A percentile compares a stretch with the other conserved stretches of the same genome.
phyloP scores from a whole-genome alignment of 2,329 filamentous ascomycete species.

The Cryphonectria parasitica region DNA sequence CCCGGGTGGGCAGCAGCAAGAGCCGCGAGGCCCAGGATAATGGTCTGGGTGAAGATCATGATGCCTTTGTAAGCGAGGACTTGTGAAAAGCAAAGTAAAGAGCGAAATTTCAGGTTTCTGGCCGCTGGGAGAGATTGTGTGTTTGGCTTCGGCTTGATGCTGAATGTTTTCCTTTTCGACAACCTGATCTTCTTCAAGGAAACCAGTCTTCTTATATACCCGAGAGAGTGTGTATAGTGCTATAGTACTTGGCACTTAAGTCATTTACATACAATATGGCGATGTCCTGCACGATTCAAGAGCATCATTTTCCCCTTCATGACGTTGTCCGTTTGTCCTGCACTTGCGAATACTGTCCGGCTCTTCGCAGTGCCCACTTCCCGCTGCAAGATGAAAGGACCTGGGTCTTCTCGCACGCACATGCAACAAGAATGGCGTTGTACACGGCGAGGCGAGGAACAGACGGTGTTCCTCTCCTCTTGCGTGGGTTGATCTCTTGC shows the following conservation, averaged over 20 bases:
- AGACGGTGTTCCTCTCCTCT: not conserved
- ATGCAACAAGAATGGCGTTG: not conserved
- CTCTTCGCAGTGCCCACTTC: not conserved
- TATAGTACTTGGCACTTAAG: not conserved
- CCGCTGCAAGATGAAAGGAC: not conserved
- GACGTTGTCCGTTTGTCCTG: not conserved
- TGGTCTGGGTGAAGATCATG: slow-evolving; percentile 22
- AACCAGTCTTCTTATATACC: slow-evolving; percentile 3
- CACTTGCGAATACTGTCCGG: not conserved
- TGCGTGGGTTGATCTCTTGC: not conserved
- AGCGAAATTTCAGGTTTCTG: not conserved
- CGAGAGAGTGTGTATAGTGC: not conserved
- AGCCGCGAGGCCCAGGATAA: slow-evolving; percentile 16
- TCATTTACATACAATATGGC: not conserved
- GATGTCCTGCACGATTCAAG: not conserved
- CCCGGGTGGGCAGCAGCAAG: slow-evolving; percentile 21
- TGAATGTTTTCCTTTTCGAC: not conserved
- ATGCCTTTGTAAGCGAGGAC: not conserved
- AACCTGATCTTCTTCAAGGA: not conserved
- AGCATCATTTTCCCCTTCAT: not conserved
- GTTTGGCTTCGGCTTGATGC: not conserved
- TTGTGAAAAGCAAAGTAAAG: not conserved
- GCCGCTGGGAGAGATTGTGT: not conserved
- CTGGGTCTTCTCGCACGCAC: not conserved
- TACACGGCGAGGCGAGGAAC: not conserved